Evolutionary conservation across 2,329 filamentous ascomycete genomes (phyloP), one percentile per base, ranked within the genome.

Genomic region (Pyrenochaeta sp.): DNA sequence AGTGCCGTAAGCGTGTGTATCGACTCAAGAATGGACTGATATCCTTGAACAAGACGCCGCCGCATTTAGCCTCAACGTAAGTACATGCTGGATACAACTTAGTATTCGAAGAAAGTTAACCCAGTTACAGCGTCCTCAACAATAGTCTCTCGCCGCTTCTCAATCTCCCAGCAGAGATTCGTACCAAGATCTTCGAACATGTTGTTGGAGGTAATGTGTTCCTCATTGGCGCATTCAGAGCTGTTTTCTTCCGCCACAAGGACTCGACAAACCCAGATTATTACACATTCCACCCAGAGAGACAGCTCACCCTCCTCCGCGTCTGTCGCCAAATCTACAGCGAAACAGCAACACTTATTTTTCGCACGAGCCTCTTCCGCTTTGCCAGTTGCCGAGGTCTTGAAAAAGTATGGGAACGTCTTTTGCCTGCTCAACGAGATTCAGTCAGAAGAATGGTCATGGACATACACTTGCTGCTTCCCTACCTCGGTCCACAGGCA

Each of bases 311-410:
- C 14, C 49, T 60, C 21, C 49, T 48, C n/a, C 20, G 30, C 14
- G 39, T 47, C 12, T 62, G 59, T 17, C 53, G 53, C 27, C 50
- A 62, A 11, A 42, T 60, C 21, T 51, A 61, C 39, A 23, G 15
- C 20, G 56, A 39, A 18, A 39, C 36, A 23, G 36, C 36, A 59
- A 32, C 47, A 39, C 20, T 39, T 15, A 30, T 41, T 27, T 36
- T 49, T 49, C 7, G 30, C 15, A 52, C 58, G 7, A 54, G 45
- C n/a, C 51, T 23, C 7, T 56, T 58, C 36, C 27, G 31, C 40
- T 35, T 54, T 20, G 5, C 18, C 33, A 36, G n/a, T 31, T 17
- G 46, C 5, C 2, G 6, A 23, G 44, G 14, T 30, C 33, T 30
- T 11, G 18, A 36, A n/a, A 20, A 30, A 17, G 2, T 30, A 7